Evolutionary conservation across 2,329 filamentous ascomycete species (phyloP), one percentile per base, ranked within the genome.

Genomic region (Clathrospora elynae): DNA sequence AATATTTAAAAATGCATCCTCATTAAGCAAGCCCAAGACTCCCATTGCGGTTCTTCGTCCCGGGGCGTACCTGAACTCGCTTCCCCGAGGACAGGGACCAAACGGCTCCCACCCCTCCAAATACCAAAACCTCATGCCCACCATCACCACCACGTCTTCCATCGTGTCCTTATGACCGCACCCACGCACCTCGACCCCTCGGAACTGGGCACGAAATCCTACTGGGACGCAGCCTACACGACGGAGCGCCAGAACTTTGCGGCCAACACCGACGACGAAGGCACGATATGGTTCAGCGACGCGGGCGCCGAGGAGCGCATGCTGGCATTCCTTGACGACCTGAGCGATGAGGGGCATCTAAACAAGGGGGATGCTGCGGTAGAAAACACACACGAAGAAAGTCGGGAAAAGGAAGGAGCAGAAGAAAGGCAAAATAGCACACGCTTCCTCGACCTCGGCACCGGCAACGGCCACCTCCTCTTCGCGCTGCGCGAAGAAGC

Each of bases 281-380:
- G 92, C 55, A 95, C 90, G 19, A 84, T 93, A 60, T 99, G 93
- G 93, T 99, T 99, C 79, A 87, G 90, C 68, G 93, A 97, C 73
- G 88, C 90, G 20, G 84, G 87, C 63, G 93, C 93, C 49, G 89
- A 96, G 64, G 78, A 84, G 50, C 91, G 91, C 64, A 83, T 95
- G 46, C 72, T 95, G 16, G 70, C 75, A 7, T 90, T 86, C 67
- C 71, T 78, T 5, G 68, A 71, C 10, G 49, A 59, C 5, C 79
- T 95, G 6, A 75, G 75, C 3, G 71, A 75, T 3, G 70, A 75
- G 10, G 70, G 70, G 1, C 72, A 76, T 18, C 66, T 82, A 51
- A 65, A 50, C 69, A 52, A 76, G 64, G 37, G n/a, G n/a, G n/a
- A n/a, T n/a, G n/a, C n/a, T n/a, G n/a, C n/a, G n/a, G n/a, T n/a